Conservation (phyloP, 768 basidiomycete species). For the Favolaschia claudopus region DNA sequence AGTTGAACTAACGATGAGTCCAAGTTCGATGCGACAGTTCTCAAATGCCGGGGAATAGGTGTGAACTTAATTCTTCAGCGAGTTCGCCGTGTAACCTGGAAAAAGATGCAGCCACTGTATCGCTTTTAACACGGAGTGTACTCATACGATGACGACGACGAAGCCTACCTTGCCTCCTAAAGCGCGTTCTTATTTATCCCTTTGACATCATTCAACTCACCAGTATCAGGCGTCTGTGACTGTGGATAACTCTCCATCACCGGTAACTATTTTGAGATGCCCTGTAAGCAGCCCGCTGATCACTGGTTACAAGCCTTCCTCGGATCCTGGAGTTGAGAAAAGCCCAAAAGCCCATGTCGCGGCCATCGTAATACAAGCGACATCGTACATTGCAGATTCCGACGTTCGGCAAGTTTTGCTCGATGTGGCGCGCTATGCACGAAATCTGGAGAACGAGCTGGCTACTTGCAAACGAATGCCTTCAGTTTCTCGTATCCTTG, state of each 20-base stretch:
- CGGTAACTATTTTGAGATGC: neutral
- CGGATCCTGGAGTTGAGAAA: neutral
- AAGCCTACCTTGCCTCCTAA: neutral
- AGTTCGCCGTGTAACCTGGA: too few species aligned
- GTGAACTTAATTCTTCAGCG: too few species aligned
- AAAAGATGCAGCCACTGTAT: constrained; percentile 78
- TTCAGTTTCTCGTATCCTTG: neutral
- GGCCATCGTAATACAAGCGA: constrained; percentile 18
- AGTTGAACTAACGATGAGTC: neutral
- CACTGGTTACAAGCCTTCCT: neutral
- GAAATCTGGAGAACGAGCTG: constrained; percentile 13
- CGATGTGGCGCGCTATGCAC: constrained; percentile 22
- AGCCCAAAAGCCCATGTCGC: constrained; percentile 19
- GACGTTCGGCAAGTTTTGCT: constrained; percentile 21
- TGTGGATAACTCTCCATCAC: neutral
- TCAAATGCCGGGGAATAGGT: constrained; percentile 69
- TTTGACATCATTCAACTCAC: neutral
- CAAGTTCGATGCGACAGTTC: constrained; percentile 81
- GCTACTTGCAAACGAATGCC: neutral
- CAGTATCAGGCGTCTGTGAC: neutral
- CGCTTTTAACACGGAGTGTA: constrained; percentile 69
- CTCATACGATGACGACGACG: constrained; percentile 43
- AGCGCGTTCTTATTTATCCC: neutral
- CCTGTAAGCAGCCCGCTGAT: neutral
- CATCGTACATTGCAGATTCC: constrained; percentile 13